These are phyloP conservation scores for Besnoitia besnoiti DNA, from an alignment of 169 alveolate genomes.

Conservation along the genomic window DNA sequence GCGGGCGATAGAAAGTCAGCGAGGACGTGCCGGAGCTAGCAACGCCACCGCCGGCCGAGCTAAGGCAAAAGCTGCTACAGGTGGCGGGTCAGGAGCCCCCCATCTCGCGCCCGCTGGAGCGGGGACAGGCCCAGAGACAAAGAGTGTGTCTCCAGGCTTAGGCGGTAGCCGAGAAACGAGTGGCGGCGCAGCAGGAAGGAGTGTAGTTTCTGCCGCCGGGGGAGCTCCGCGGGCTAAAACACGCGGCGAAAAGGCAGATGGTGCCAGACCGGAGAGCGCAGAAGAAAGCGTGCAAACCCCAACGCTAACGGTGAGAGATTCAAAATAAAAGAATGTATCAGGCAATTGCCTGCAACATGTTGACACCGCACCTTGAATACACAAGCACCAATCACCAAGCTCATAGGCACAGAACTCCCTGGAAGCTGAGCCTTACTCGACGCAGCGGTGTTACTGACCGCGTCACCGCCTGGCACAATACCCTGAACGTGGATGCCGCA, in stretches of 20 bases:
- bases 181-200: not conserved
- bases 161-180: not conserved
- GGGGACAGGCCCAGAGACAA: not conserved
- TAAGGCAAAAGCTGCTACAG: not conserved
- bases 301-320: not conserved
- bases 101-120: not conserved
- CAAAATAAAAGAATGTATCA: too few species aligned
- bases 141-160: not conserved
- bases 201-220: not conserved
- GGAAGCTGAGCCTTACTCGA: too few species aligned
- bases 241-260: not conserved
- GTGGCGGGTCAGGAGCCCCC: not conserved
- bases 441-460: too few species aligned
- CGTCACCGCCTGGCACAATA: too few species aligned
- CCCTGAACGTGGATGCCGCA: too few species aligned
- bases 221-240: not conserved
- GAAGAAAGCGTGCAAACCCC: not conserved
- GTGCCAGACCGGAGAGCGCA: not conserved
- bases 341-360: too few species aligned
- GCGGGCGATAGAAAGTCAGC: not conserved
- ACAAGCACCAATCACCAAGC: too few species aligned
- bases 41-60: not conserved
- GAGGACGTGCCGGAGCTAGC: not conserved
- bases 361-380: too few species aligned
- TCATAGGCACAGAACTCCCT: too few species aligned